Percentiles rank a stretch among this genome's conserved stretches.
Conservation (phyloP, 2,329 filamentous ascomycete genomes). For the Aspergillus latus region DNA sequence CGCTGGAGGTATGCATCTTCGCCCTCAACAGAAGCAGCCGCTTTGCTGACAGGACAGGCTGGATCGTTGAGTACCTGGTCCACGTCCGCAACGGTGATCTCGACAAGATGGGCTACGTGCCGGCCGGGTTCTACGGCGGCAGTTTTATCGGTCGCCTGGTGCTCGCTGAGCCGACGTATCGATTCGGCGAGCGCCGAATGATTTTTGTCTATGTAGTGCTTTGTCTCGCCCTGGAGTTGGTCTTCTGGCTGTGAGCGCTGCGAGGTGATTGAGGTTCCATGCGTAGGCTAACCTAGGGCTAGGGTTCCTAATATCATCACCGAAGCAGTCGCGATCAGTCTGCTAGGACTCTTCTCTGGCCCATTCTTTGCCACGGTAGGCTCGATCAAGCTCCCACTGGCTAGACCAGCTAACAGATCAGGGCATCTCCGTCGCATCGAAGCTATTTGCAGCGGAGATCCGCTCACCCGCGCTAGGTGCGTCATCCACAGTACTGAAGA, state of each 20-base stretch:
- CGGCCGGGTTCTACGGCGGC: conserved; percentile 61
- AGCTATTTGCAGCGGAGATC: conserved; percentile 51
- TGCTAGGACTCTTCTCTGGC: conserved; percentile 59
- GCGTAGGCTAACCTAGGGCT: background rate
- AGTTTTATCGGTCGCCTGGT: conserved; percentile 57
- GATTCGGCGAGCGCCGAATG: conserved; percentile 60
- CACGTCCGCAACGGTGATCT: conserved; percentile 59
- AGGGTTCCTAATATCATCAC: conserved; percentile 48
- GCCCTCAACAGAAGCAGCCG: no score
- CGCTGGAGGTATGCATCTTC: conserved; percentile 38
- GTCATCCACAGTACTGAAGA: no score
- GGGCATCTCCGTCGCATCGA: conserved; percentile 54
- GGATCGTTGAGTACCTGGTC: conserved; percentile 66
- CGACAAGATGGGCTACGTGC: conserved; percentile 61
- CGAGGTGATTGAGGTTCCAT: no score
- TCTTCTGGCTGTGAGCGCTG: conserved; percentile 56
- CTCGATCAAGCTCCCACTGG: background rate
- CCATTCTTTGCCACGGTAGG: conserved; percentile 58
- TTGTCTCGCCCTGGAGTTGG: conserved; percentile 55
- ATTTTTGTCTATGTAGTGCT: conserved; percentile 55
- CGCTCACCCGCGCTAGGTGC: conserved; percentile 50
- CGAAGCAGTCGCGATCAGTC: conserved; percentile 54
- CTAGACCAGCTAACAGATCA: conserved; percentile 6
- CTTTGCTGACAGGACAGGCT: conserved; percentile 41
- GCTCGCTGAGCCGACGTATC: conserved; percentile 60